Evolutionary conservation across 345 rosid genomes (phyloP), one percentile per base, ranked within the genome.

Genomic region (Ceriops decandra): DNA sequence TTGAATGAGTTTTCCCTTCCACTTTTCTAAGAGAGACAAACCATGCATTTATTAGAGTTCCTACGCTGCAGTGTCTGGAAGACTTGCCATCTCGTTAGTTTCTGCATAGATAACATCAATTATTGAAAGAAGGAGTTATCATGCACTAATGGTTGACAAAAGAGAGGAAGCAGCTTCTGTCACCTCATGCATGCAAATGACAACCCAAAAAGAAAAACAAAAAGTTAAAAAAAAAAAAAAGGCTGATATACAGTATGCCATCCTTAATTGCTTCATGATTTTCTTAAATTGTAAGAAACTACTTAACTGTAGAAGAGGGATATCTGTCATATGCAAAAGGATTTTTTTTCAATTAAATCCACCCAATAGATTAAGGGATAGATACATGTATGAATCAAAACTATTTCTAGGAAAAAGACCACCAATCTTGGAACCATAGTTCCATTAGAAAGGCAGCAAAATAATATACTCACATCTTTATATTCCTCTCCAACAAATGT

Each of bases 31-130:
- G 0, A 57, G 57, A 57, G 42, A 77, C 91, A 63, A 82, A 91
- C 98, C 97, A 87, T 70, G 75, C 98, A 93, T 22, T 26, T 62
- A 71, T 10, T 24, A 0, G 82, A 69, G 52, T 81, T 78, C 59
- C 64, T 17, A 21, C 77, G 77, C 68, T 56, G 74, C 72, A 73
- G 59, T 59, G 72, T 75, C 66, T 74, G 54, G 64, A 77, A 51
- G 52, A 77, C 68, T 69, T 81, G 74, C 92, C 87, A 85, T 66
- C 77, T 82, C 11, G 75, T 56, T 58, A 89, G 51, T 75, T 73
- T 80, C 98, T 92, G 92, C 79, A 80, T 4, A 53, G 35, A 62
- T 38, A n/a, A 73, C 68, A 62, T 16, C 36, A 61, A 61, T 36
- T 27, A 57, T 54, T 54, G 26, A 2, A n/a, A 53, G 21, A 53